Evolutionary conservation across 192 early-diverging fungal species (phyloP), one percentile per base, ranked within the genome.

Genomic region (Helicostylum pulchrum): DNA sequence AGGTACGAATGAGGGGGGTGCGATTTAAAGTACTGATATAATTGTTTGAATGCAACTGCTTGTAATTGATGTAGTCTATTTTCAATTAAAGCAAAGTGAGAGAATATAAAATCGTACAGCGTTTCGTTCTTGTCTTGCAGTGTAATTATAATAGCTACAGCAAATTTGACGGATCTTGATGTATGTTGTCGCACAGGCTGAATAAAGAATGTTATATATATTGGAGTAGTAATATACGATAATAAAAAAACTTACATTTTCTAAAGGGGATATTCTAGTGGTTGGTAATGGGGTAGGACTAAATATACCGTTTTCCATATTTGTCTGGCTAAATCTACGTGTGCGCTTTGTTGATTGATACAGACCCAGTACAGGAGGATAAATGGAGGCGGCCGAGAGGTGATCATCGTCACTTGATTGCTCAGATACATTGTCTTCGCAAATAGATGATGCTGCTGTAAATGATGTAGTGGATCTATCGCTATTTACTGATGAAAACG

Each of bases 81-180:
- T 46, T 84, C 82, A 45, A 84, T 73, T n/a, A 84, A 61, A 20
- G 82, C 80, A 66, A 81, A 84, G 57, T 84, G 82, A 9, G 82
- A 84, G 53, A 84, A 84, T 11, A 84, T 69, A 55, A 84, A 81
- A 53, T 81, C 80, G 20, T 79, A 68, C 23, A 84, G 30, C 20
- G 74, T 70, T 21, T 67, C 50, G 30, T 62, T 65, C 53, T 79
- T 77, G 51, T 78, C 66, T 53, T 78, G 77, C 43, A 81, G 61
- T 2, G 71, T 77, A 31, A 84, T 80, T 11, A 84, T 74, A 9
- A 84, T 71, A 17, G 80, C 80, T 17, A 84, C 65, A 2, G 82
- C 78, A 61, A 74, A 84, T 21, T 75, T 79, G 21, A 78, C 77
- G 45, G 82, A 79, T 17, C 80, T 61, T 26, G 77, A 73, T 5